Base-by-base conservation (phyloP, 805 yeast species). In the Pichia paraexigua region DNA sequence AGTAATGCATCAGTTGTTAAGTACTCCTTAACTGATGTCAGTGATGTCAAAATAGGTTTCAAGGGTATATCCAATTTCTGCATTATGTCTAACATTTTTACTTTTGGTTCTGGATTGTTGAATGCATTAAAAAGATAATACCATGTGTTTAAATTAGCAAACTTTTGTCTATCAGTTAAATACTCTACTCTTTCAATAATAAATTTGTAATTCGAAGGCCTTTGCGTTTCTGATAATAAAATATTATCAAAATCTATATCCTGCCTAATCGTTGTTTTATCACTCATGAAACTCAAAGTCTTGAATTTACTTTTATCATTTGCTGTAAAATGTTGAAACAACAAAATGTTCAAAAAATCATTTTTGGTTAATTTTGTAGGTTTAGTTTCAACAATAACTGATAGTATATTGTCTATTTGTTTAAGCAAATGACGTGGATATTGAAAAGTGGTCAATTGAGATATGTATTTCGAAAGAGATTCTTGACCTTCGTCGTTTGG, bases 201-300 rank as follows among this genome's bases (percentile, higher is more conserved):
- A 8, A 49, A 46, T 21, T 43, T 47, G 46, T 60, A 62, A 12
- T 53, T 43, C 1, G 62, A 54, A 4, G 48, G 53, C 3, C 53
- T 46, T 25, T 47, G 47, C 1, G 59, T 49, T 44, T 51, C 56
- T 0, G 63, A 58, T 17, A 65, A 42, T 12, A 61, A 37, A 12
- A 58, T 52, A 48, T 65, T 65, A 41, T 64, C 57, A 50, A 64
- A 65, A 43, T 65, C 68, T 11, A 62, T 53, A 49, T 64, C 67
- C 41, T 57, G 56, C 10, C 37, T 28, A 15, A 63, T 43, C 4
- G 45, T 48, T 1, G 66, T 53, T 17, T 52, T 45, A 8, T 49
- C 44, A 11, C 41, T 44, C 69, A 65, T 65, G 13, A 49, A 48
- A 12, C 59, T 54, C 15, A 63, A 41, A 10, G 58, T 53, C 32